Evolutionary conservation across 768 basidiomycete species (phyloP), one percentile per base, ranked within the genome.

Genomic region (Russula sp.): DNA sequence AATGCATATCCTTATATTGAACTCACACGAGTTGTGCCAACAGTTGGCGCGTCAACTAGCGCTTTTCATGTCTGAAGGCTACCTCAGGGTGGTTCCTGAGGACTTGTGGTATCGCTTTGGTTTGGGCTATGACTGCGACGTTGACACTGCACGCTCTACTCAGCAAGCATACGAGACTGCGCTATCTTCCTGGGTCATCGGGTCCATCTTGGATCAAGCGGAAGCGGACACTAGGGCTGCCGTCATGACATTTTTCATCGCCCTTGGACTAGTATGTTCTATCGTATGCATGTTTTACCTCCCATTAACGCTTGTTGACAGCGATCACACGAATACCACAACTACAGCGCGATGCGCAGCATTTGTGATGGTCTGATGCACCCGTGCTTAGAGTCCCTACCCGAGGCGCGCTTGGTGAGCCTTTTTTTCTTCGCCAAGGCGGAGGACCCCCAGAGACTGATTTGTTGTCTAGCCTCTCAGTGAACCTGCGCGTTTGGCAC

Each of bases 331-430:
- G 64, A 57, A n/a, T 61, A 52, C n/a, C 55, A 32, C 55, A 65
- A 65, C 14, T 65, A 46, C 26, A 46, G 64, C 55, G 80, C 77
- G 13, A 77, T 80, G 20, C 73, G 76, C 63, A 74, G 81, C 80
- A 61, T 65, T 16, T 61, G 46, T 50, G 42, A 56, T 20, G 60
- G 64, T 24, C 13, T 65, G 32, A 36, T 40, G 20, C 59, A 65
- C 32, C 49, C 53, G 69, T 72, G n/a, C 30, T 38, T 24, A 26
- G 24, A 30, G 24, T 30, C 52, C 0, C 34, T 40, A n/a, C 24
- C 49, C 50, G 38, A 28, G 34, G 10, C 20, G 16, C 56, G 13
- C 14, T 30, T 65, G 49, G 64, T 61, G 9, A 26, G 59, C 52
- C 32, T 28, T 28, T 28, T 36, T n/a, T 44, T 11, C 56, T 32